Base-by-base conservation (phyloP, 2,329 filamentous ascomycete genomes). In the Diaporthe helianthi region DNA sequence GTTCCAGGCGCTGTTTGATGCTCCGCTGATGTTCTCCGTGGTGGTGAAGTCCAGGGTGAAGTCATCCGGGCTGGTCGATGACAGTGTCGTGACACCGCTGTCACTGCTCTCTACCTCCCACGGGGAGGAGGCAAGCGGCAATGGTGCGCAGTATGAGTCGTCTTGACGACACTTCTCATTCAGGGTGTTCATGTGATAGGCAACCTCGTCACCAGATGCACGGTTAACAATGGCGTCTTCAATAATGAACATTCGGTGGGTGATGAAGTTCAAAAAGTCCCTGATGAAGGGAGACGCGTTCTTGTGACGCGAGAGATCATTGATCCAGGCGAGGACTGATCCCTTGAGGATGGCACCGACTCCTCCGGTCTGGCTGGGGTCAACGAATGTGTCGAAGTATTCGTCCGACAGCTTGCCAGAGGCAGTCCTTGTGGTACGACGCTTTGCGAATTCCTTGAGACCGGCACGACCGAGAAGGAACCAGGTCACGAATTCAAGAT, bases 401-500 rank as follows among this genome's bases (percentile, higher is more conserved):
- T 72, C 68, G 15, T 72, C 71, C 15, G 71, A 72, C 53, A 70
- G n/a, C 26, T 70, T 70, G 22, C 71, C 71, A 38, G 65, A 24
- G 36, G 65, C 68, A 13, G 68, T 72, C 29, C 51, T 70, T 2
- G 69, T 72, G 4, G 71, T 72, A 53, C 71, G 69, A 31, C 69
- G 65, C 71, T 49, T 72, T 0, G 71, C 71, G 44, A 72, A 72
- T 47, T 72, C 71, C 13, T 49, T 71, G 12, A 72, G 53, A 31
- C 71, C 71, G 7, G 44, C 41, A 3, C 65, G 65, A 4, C 71
- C 71, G 17, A 70, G 19, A 19, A 72, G 54, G 49, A 72, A 72
- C 74, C 74, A 75, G 2, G 69, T 74, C 4, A 75, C 49, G 38
- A 75, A 75, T 36, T 73, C 74, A 0, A 76, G 65, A n/a, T 70